A percentile compares a stretch with the other conserved stretches of the same genome.
These are phyloP conservation scores for Dichomitus squalens DNA, from an alignment of 1,284 basidiomycete species.

Conservation along the genomic window DNA sequence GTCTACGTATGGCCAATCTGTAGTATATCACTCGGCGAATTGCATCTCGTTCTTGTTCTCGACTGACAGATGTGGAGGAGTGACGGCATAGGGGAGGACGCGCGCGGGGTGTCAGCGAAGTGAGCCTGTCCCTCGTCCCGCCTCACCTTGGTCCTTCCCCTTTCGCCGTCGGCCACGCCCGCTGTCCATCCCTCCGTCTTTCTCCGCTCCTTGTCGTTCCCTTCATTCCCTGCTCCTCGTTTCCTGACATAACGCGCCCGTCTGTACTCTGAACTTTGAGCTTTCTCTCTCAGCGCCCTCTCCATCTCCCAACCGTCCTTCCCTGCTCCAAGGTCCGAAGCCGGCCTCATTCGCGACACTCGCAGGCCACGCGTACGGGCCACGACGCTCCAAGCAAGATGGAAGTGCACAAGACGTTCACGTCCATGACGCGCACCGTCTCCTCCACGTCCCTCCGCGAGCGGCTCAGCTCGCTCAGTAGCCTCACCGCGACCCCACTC, in stretches of 20 bases:
- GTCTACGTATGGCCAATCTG: constrained; percentile 9
- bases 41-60: not conserved
- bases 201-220: not conserved
- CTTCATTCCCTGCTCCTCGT: not conserved
- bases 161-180: not conserved
- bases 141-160: not conserved
- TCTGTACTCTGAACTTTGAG: too few relatives aligned
- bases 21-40: constrained; percentile 21
- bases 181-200: not conserved
- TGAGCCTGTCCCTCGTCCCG: not conserved
- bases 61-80: not conserved
- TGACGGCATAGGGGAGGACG: constrained; percentile 21
- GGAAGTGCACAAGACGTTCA: constrained; percentile 34
- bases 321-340: not conserved
- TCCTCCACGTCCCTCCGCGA: constrained; percentile 50
- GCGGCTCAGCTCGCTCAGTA: constrained; percentile 57
- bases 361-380: not conserved
- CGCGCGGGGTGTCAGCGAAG: too few relatives aligned
- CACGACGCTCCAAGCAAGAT: constrained; percentile 18
- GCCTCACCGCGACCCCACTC: constrained; percentile 52
- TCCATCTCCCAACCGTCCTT: not conserved
- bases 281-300: too few relatives aligned
- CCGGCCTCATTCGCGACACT: not conserved
- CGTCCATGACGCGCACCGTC: constrained; percentile 34
- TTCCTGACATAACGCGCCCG: too few relatives aligned